phyloP scores from a whole-genome alignment of 228 moss, liverwort and hornwort species.

The Sphagnum magellanicum region DNA sequence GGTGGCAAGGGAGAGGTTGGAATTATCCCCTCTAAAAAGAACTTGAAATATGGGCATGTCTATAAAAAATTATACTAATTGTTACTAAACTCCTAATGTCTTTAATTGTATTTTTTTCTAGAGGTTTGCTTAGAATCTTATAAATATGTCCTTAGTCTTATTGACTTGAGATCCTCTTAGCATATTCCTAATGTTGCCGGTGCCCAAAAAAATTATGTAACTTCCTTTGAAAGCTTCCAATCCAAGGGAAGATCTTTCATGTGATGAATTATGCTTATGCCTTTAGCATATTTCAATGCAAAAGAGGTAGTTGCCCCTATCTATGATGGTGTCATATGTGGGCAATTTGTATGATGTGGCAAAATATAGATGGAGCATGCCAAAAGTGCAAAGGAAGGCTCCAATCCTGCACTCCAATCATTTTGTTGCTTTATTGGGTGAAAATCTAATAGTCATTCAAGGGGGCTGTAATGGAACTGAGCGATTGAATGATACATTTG shows the following conservation, averaged over 20 bases:
- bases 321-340: no score
- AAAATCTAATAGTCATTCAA: constrained; percentile 44
- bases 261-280: no score
- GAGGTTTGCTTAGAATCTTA: no score
- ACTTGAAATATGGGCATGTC: constrained; percentile 12
- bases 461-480: constrained; percentile 74
- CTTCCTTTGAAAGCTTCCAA: no score
- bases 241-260: no score
- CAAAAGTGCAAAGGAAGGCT: constrained; percentile 39
- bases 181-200: no score
- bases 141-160: no score
- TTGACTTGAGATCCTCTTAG: no score
- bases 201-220: no score
- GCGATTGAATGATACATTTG: constrained; percentile 46
- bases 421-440: constrained; percentile 42
- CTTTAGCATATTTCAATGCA: no score
- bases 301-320: no score
- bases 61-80: not conserved
- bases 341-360: constrained; percentile 51
- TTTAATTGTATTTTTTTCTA: no score
- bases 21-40: constrained; percentile 38
- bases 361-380: constrained; percentile 49
- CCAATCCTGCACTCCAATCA: constrained; percentile 77
- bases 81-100: not conserved
- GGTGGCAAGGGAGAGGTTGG: constrained; percentile 80